These are phyloP conservation scores for Pseudomonodictys pantanalensis DNA, from an alignment of 495 filamentous ascomycete genomes.

Conservation along the genomic window DNA sequence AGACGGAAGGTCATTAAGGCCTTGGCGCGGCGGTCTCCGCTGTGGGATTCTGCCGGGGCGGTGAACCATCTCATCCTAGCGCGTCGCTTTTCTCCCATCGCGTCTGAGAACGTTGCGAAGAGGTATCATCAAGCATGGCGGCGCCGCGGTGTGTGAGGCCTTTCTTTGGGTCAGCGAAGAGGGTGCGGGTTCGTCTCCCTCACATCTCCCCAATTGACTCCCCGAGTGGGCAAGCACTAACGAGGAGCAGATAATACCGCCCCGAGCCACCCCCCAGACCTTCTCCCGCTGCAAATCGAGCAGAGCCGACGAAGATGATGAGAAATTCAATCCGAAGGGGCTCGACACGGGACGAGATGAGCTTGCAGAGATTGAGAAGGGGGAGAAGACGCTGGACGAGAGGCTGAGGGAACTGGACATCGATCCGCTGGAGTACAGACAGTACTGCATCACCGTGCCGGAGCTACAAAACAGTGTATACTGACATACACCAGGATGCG, in stretches of 20 bases:
- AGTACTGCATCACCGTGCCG: constrained; percentile 1
- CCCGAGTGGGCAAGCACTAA: constrained; percentile 5
- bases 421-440: constrained; percentile 7
- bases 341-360: background rate
- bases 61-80: constrained; percentile 11
- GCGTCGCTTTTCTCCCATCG: background rate
- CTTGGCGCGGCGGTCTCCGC: constrained; percentile 28
- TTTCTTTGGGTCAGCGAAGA: constrained; percentile 26
- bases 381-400: constrained; percentile 8
- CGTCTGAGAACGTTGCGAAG: background rate
- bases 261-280: constrained; percentile 3
- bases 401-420: constrained; percentile 15
- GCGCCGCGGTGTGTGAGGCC: constrained; percentile 29
- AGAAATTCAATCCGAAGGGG: background rate
- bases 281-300: constrained; percentile 7
- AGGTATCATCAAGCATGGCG: constrained; percentile 21
- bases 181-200: constrained; percentile 27
- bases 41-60: constrained; percentile 22
- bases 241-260: constrained; percentile 6
- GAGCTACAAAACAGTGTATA: background rate
- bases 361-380: background rate
- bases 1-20: constrained; percentile 10
- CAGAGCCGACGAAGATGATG: constrained; percentile 1
- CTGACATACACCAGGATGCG: constrained; percentile 2
- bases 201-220: too few relatives aligned